Evolutionary conservation across 2,329 filamentous ascomycete species (phyloP).

Genomic region (Talaromyces pinophilus): DNA sequence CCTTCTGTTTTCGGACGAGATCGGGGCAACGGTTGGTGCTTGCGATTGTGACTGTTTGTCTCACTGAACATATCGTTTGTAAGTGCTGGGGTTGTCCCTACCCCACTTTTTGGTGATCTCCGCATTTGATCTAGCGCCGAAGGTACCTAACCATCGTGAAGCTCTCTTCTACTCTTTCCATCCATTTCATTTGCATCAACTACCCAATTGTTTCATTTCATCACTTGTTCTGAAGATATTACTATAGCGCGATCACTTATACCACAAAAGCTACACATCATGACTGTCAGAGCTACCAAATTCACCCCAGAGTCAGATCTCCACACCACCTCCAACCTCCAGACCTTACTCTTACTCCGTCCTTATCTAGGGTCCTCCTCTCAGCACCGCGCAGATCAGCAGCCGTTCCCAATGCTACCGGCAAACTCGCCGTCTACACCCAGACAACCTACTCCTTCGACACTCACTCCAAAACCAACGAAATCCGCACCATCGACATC

Average conservation of each 20-base stretch:
- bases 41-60: no score
- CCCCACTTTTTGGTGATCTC: slow-evolving; percentile 8
- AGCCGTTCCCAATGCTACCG: slow-evolving; percentile 48
- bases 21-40: no score
- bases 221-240: background rate
- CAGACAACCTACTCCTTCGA: slow-evolving; percentile 55
- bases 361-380: slow-evolving; percentile 44
- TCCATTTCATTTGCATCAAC: background rate
- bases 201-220: background rate
- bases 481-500: slow-evolving; percentile 50
- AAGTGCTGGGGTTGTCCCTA: background rate
- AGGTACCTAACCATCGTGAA: background rate
- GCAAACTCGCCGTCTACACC: slow-evolving; percentile 51
- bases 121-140: background rate
- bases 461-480: slow-evolving; percentile 49
- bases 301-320: slow-evolving; percentile 45
- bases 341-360: background rate
- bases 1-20: no score
- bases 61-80: no score
- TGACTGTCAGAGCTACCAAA: slow-evolving; percentile 45
- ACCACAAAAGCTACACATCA: slow-evolving; percentile 23
- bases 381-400: slow-evolving; percentile 50
- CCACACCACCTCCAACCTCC: slow-evolving; percentile 19
- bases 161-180: background rate
- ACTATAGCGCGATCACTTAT: no score